Base-by-base conservation (phyloP, 345 rosid species). In the Arabidopsis suecica region DNA sequence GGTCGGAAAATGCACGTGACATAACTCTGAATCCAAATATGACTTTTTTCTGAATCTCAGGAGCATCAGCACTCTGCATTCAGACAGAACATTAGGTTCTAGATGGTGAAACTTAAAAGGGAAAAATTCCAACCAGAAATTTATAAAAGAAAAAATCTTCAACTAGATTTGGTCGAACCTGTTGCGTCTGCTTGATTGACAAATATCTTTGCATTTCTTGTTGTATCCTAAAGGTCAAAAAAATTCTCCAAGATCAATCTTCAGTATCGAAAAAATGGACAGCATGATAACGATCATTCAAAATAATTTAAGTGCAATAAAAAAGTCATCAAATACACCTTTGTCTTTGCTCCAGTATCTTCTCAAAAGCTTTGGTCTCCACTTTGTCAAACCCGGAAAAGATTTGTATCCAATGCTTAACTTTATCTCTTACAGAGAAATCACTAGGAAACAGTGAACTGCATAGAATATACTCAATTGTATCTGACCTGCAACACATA, bases 171-270 rank as follows among this genome's bases (percentile, higher is more conserved):
- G 5, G 42, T 53, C 87, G 34, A 68, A 95, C 99, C 99, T 93
- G 93, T 74, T 87, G 88, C 82, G 55, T 81, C 85, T 87, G 93
- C 89, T 93, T 87, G 61, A 92, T 81, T 40, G 88, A 85, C 56
- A 92, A 81, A 80, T 92, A 95, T 74, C 75, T 88, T 89, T 84
- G 97, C 96, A 92, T 90, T 87, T 95, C 99, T 80, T 86, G 98
- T 75, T 95, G 97, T 85, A 89, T 86, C 91, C 99, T 95, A 88
- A 80, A 86, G 82, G 78, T 54, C 81, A 75, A 83, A 75, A 87
- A 72, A 80, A 8, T 49, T 81, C 64, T 76, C 50, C 55, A 80
- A 80, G 45, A 58, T 84, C 73, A 84, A 80, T 75, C 58, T 61
- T 72, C 77, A 56, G 78, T 79, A 82, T 71, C 68, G 71, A 78